phyloP scores from a whole-genome alignment of 2,329 filamentous ascomycete genomes.

The Colletotrichum kahawae region DNA sequence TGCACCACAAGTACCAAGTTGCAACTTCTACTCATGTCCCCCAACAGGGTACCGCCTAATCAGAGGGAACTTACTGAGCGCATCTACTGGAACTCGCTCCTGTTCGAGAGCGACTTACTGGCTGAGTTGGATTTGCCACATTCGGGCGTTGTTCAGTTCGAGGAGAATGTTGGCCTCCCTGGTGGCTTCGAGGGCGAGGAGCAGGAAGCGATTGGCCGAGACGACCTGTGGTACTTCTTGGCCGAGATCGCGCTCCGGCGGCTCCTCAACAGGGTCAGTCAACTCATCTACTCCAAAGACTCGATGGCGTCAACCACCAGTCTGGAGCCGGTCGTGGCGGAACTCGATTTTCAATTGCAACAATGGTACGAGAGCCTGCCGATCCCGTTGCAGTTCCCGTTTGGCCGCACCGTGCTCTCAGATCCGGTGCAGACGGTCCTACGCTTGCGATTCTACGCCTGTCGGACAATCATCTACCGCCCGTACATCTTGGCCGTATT shows the following conservation, averaged over 20 bases:
- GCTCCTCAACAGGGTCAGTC: constrained; percentile 78
- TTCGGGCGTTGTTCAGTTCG: constrained; percentile 82
- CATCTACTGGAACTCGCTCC: constrained; percentile 83
- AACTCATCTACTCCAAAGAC: constrained; percentile 79
- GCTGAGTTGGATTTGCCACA: constrained; percentile 83
- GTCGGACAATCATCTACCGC: constrained; percentile 84
- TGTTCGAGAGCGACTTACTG: constrained; percentile 81
- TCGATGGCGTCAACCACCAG: constrained; percentile 74
- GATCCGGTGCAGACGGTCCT: constrained; percentile 82
- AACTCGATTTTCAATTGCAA: constrained; percentile 81
- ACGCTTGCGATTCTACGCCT: constrained; percentile 81
- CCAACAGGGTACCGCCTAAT: constrained; percentile 71
- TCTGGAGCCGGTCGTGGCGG: constrained; percentile 77
- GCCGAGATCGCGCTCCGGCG: constrained; percentile 81
- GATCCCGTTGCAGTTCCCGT: constrained; percentile 76
- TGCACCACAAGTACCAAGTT: constrained; percentile 83
- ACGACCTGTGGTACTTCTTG: constrained; percentile 86
- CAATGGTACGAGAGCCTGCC: constrained; percentile 87
- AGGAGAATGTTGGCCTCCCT: constrained; percentile 79
- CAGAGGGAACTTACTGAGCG: constrained; percentile 77
- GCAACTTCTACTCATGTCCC: constrained; percentile 77
- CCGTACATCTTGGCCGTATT: constrained; percentile 83
- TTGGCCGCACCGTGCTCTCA: constrained; percentile 67
- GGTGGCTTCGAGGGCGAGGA: constrained; percentile 79
- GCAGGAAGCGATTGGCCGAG: constrained; percentile 66